Evolutionary conservation across 805 yeast species (phyloP).

Genomic region (Wickerhamiella parazyma): DNA sequence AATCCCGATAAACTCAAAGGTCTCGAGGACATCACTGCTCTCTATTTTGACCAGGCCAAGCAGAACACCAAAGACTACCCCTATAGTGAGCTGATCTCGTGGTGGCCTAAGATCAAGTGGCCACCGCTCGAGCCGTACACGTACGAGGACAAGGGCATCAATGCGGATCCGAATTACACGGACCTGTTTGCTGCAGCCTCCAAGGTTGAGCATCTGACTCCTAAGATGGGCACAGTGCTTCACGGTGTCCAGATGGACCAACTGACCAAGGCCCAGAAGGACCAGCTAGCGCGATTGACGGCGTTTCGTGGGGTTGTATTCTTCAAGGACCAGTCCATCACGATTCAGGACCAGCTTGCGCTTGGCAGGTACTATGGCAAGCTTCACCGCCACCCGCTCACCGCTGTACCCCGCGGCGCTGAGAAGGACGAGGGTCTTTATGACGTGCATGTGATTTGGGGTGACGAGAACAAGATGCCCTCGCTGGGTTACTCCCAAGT

Average conservation of each 20-base stretch:
- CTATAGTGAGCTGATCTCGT: conserved; percentile 19
- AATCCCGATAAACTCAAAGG: conserved; percentile 7
- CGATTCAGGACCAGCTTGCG: conserved; percentile 31
- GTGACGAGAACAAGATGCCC: conserved; percentile 17
- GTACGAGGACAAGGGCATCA: conserved; percentile 11
- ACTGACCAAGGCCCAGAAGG: conserved; percentile 32
- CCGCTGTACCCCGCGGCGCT: conserved; percentile 25
- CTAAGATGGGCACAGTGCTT: conserved; percentile 38
- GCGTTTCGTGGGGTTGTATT: conserved; percentile 41
- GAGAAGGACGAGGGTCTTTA: conserved; percentile 38
- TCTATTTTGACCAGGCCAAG: conserved; percentile 6
- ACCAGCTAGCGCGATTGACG: conserved; percentile 35
- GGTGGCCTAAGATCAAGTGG: conserved; percentile 23
- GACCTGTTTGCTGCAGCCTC: conserved; percentile 31
- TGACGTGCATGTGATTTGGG: conserved; percentile 21
- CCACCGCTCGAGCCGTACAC: conserved; percentile 18
- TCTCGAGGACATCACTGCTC: conserved; percentile 9
- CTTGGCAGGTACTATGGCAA: conserved; percentile 36
- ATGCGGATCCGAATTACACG: conserved; percentile 29
- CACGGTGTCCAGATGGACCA: conserved; percentile 35
- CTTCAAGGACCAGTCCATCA: conserved; percentile 33
- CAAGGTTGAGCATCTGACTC: conserved; percentile 32
- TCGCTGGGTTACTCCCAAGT: conserved; percentile 20
- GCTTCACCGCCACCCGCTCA: conserved; percentile 35
- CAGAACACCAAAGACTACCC: conserved; percentile 14